These are phyloP conservation scores for Fallopia convolvulus DNA, from an alignment of 148 eudicot genomes.

Conservation along the genomic window DNA sequence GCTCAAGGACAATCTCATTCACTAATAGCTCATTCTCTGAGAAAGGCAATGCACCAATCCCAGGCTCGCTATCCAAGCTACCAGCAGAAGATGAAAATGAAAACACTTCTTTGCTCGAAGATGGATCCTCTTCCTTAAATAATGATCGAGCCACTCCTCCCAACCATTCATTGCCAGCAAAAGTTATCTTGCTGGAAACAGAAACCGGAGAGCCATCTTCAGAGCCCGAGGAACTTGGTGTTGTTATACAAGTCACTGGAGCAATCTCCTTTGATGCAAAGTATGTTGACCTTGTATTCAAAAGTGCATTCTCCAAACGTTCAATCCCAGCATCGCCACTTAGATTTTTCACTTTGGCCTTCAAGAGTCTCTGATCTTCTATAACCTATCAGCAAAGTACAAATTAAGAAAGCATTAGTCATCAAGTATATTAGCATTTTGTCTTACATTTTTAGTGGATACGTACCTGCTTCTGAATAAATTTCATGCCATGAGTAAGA, in stretches of 20 bases:
- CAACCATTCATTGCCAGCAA: constrained; percentile 18
- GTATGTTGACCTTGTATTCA: constrained; percentile 53
- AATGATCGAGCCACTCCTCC: constrained; percentile 61
- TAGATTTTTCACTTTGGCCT: constrained; percentile 69
- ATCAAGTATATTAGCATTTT: not conserved
- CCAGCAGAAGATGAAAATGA: constrained; percentile 22
- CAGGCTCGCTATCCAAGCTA: constrained; percentile 11
- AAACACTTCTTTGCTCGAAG: constrained; percentile 26
- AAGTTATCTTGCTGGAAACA: constrained; percentile 25
- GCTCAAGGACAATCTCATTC: constrained; percentile 72
- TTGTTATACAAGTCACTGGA: constrained; percentile 43
- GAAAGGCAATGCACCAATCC: constrained; percentile 11
- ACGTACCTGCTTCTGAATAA: constrained; percentile 82
- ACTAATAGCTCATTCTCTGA: constrained; percentile 73
- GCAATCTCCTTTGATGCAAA: constrained; percentile 60
- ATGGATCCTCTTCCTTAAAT: constrained; percentile 39
- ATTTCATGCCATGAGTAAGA: constrained; percentile 92
- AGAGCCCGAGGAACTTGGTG: constrained; percentile 36
- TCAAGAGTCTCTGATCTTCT: constrained; percentile 81
- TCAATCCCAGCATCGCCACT: constrained; percentile 84
- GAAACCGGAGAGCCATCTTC: constrained; percentile 31
- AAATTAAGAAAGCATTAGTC: constrained; percentile 6
- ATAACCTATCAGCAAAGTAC: constrained; percentile 38
- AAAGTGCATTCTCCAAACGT: constrained; percentile 77
- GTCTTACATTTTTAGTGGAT: not conserved